A percentile compares a stretch with the other conserved stretches of the same genome.
Evolutionary conservation across 495 filamentous ascomycete genomes (phyloP).

Genomic region (Aspergillus wentii): DNA sequence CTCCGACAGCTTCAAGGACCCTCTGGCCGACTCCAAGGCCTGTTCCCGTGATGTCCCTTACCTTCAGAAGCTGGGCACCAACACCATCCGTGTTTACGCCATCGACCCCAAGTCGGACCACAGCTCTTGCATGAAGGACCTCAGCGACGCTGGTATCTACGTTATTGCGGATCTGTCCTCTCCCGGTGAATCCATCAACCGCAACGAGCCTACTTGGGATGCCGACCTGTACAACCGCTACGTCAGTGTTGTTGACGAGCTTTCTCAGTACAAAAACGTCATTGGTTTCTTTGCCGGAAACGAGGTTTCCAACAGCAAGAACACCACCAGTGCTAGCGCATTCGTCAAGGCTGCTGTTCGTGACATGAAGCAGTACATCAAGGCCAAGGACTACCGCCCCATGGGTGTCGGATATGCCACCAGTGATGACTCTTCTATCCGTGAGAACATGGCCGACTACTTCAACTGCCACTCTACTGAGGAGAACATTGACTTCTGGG

Average conservation of each 20-base stretch:
- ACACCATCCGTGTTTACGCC: slow-evolving; percentile 89
- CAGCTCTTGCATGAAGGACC: slow-evolving; percentile 69
- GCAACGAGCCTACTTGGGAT: slow-evolving; percentile 71
- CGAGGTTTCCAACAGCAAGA: slow-evolving; percentile 79
- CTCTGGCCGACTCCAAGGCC: slow-evolving; percentile 59
- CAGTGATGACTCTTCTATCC: slow-evolving; percentile 78
- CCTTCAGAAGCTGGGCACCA: slow-evolving; percentile 69
- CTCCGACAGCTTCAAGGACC: slow-evolving; percentile 50
- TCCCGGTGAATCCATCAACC: slow-evolving; percentile 77
- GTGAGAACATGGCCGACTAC: slow-evolving; percentile 71
- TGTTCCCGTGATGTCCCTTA: slow-evolving; percentile 79
- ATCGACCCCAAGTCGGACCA: slow-evolving; percentile 76
- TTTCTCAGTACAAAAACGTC: slow-evolving; percentile 73
- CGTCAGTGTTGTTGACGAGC: slow-evolving; percentile 69
- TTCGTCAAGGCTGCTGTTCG: slow-evolving; percentile 94
- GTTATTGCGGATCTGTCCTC: slow-evolving; percentile 83
- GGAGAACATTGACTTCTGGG: slow-evolving; percentile 85
- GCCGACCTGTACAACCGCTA: slow-evolving; percentile 70
- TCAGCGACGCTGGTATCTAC: slow-evolving; percentile 85
- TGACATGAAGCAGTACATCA: slow-evolving; percentile 88
- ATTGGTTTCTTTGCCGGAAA: slow-evolving; percentile 96
- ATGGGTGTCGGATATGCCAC: slow-evolving; percentile 92
- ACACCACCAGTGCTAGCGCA: slow-evolving; percentile 76
- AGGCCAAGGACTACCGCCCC: slow-evolving; percentile 62
- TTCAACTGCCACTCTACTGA: slow-evolving; percentile 75